Evolutionary conservation across 1,284 basidiomycete genomes (phyloP).

Genomic region (Fomitopsis betulina): DNA sequence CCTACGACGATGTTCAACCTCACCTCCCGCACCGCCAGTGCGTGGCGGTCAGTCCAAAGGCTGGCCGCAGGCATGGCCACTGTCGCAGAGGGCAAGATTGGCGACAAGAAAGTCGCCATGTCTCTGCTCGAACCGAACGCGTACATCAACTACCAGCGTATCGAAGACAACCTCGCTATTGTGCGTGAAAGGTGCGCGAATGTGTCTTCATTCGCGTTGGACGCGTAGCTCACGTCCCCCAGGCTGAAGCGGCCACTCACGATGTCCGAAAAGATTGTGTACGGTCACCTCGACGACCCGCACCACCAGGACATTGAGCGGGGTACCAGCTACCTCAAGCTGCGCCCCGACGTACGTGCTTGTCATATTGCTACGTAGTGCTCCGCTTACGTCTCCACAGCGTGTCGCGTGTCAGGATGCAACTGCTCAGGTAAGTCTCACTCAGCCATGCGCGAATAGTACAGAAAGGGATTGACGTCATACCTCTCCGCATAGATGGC

Average conservation of each 20-base stretch:
- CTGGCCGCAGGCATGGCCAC: slow-evolving; percentile 76
- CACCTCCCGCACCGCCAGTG: slow-evolving; percentile 54
- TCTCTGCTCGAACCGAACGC: slow-evolving; percentile 82
- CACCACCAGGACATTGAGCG: slow-evolving; percentile 85
- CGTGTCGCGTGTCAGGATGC: slow-evolving; percentile 99
- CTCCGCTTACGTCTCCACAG: slow-evolving; percentile 37
- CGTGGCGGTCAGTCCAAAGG: slow-evolving; percentile 54
- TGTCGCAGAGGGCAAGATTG: slow-evolving; percentile 68
- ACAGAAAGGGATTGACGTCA: slow-evolving; percentile 24
- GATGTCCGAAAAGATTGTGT: slow-evolving; percentile 97
- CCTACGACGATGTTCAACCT: slow-evolving; percentile 63
- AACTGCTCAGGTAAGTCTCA: slow-evolving; percentile 67
- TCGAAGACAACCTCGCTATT: slow-evolving; percentile 90
- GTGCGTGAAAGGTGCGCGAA: slow-evolving; percentile 71
- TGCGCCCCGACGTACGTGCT: slow-evolving; percentile 85
- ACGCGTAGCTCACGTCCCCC: slow-evolving; percentile 9
- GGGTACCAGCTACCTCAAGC: slow-evolving; percentile 91
- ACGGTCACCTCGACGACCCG: slow-evolving; percentile 96
- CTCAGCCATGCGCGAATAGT: neutral
- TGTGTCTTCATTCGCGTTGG: no score
- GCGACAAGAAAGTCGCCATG: slow-evolving; percentile 92
- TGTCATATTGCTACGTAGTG: slow-evolving; percentile 1
- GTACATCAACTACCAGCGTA: slow-evolving; percentile 97
- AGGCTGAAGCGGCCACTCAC: slow-evolving; percentile 93
- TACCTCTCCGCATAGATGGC: slow-evolving; percentile 76